Percentiles rank a stretch among this genome's conserved stretches.
Evolutionary conservation across 768 basidiomycete species (phyloP).

Genomic region (Phaeotremella skinneri): DNA sequence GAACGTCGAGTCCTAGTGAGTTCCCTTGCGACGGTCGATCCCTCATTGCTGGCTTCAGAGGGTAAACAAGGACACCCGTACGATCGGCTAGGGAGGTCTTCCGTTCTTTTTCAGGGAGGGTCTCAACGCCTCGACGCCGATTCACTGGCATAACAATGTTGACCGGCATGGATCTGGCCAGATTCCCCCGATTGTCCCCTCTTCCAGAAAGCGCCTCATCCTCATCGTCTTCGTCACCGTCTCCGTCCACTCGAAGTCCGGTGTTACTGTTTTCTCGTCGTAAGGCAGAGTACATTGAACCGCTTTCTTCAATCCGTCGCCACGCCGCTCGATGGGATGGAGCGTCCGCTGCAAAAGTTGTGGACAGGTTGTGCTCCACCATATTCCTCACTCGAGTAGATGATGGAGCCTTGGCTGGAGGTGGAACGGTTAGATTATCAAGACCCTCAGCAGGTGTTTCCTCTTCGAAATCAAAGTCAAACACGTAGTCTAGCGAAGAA

Average conservation of each 20-base stretch:
- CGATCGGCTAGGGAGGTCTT: slow-evolving; percentile 46
- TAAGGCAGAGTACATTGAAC: slow-evolving; percentile 26
- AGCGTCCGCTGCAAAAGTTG: slow-evolving; percentile 46
- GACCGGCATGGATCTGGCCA: slow-evolving; percentile 47
- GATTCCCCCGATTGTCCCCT: slow-evolving; percentile 17
- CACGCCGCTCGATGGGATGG: slow-evolving; percentile 49
- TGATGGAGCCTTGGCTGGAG: background rate
- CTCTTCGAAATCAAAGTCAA: slow-evolving; percentile 51
- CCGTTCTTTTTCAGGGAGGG: slow-evolving; percentile 30
- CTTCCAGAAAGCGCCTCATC: slow-evolving; percentile 7
- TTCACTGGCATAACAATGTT: slow-evolving; percentile 32
- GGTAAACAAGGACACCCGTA: slow-evolving; percentile 44
- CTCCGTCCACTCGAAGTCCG: slow-evolving; percentile 10
- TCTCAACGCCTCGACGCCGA: background rate
- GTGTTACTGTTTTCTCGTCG: slow-evolving; percentile 13
- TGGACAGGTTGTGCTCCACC: slow-evolving; percentile 44
- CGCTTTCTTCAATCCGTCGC: slow-evolving; percentile 24
- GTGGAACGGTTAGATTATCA: background rate
- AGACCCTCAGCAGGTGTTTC: background rate
- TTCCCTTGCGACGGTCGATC: slow-evolving; percentile 25
- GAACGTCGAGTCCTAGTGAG: slow-evolving; percentile 23
- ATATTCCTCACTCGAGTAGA: slow-evolving; percentile 27
- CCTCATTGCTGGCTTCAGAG: slow-evolving; percentile 41
- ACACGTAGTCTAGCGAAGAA: slow-evolving; percentile 38
- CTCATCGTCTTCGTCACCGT: slow-evolving; percentile 17